Conservation (phyloP, 805 yeast species). For the Teunomyces aglyptinius region DNA sequence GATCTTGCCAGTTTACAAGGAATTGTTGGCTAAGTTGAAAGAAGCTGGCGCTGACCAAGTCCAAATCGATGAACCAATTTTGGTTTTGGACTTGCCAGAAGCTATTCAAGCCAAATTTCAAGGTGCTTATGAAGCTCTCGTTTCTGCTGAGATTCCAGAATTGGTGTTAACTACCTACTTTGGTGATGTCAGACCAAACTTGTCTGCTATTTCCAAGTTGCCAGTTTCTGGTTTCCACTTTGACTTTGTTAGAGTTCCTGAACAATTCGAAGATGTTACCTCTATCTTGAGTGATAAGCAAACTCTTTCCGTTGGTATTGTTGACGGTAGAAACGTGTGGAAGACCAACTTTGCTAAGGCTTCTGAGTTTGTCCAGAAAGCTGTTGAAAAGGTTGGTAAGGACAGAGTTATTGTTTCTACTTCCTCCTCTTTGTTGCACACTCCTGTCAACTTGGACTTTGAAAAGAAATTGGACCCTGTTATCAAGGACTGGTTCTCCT, state of each 20-base stretch:
- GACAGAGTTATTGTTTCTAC: constrained; percentile 89
- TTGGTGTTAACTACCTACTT: constrained; percentile 87
- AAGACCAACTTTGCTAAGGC: constrained; percentile 93
- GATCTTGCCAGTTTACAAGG: constrained; percentile 90
- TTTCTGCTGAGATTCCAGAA: constrained; percentile 66
- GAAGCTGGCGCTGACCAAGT: constrained; percentile 94
- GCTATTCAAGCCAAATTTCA: constrained; percentile 82
- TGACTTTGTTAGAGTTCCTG: constrained; percentile 94
- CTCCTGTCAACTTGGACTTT: constrained; percentile 93
- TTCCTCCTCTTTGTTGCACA: constrained; percentile 95
- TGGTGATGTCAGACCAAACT: constrained; percentile 98
- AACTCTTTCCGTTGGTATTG: constrained; percentile 91
- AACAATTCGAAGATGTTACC: constrained; percentile 84
- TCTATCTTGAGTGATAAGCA: constrained; percentile 66
- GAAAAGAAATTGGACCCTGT: constrained; percentile 89
- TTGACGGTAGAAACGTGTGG: constrained; percentile 99
- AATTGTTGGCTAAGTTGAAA: constrained; percentile 80
- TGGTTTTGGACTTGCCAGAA: constrained; percentile 90
- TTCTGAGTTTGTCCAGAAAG: constrained; percentile 74
- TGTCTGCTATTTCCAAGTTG: constrained; percentile 80
- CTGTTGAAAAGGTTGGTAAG: constrained; percentile 79
- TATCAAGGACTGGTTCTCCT: constrained; percentile 97
- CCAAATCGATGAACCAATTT: constrained; percentile 96
- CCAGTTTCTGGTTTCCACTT: constrained; percentile 96
- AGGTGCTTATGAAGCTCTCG: constrained; percentile 76